A percentile compares a stretch with the other conserved stretches of the same genome.
These are phyloP conservation scores for Ceratocystis huliohia DNA, from an alignment of 2,329 filamentous ascomycete genomes.

Conservation along the genomic window DNA sequence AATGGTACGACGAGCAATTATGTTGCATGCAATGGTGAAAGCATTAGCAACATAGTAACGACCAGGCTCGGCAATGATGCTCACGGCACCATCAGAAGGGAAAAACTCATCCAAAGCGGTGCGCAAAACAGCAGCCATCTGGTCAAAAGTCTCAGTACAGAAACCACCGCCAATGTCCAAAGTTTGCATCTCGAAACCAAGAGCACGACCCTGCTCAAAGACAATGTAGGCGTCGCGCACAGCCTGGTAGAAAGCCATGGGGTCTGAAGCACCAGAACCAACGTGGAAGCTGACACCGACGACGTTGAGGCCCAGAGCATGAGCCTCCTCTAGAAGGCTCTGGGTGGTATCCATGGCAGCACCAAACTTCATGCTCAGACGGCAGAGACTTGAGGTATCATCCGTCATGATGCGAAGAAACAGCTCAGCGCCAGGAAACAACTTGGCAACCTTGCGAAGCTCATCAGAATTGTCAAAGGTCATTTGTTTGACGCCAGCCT, in stretches of 20 bases:
- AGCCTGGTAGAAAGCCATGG: slow-evolving; percentile 79
- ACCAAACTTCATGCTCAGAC: slow-evolving; percentile 93
- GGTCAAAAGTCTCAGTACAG: slow-evolving; percentile 78
- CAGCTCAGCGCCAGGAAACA: slow-evolving; percentile 79
- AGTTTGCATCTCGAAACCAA: slow-evolving; percentile 72
- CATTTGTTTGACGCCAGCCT: slow-evolving; percentile 86
- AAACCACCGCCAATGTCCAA: slow-evolving; percentile 94
- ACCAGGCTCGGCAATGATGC: slow-evolving; percentile 89
- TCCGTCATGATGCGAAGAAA: slow-evolving; percentile 93
- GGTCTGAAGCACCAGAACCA: slow-evolving; percentile 88
- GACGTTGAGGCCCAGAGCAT: slow-evolving; percentile 73
- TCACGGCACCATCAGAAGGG: slow-evolving; percentile 55
- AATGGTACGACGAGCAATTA: slow-evolving; percentile 88
- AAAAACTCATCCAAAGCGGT: slow-evolving; percentile 78
- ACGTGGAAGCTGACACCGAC: slow-evolving; percentile 97
- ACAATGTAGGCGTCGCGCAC: slow-evolving; percentile 79
- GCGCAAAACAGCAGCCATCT: slow-evolving; percentile 70
- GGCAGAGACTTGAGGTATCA: slow-evolving; percentile 86
- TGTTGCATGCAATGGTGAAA: slow-evolving; percentile 88
- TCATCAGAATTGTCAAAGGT: slow-evolving; percentile 98
- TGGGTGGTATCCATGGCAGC: slow-evolving; percentile 73
- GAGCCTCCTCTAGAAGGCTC: slow-evolving; percentile 65
- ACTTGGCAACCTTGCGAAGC: slow-evolving; percentile 91
- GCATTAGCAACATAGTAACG: slow-evolving; percentile 90
- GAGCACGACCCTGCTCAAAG: slow-evolving; percentile 66